A percentile compares a stretch with the other conserved stretches of the same genome.
Conservation (phyloP, 441 rosid genomes). For the Euphorbia neoarborescens region DNA sequence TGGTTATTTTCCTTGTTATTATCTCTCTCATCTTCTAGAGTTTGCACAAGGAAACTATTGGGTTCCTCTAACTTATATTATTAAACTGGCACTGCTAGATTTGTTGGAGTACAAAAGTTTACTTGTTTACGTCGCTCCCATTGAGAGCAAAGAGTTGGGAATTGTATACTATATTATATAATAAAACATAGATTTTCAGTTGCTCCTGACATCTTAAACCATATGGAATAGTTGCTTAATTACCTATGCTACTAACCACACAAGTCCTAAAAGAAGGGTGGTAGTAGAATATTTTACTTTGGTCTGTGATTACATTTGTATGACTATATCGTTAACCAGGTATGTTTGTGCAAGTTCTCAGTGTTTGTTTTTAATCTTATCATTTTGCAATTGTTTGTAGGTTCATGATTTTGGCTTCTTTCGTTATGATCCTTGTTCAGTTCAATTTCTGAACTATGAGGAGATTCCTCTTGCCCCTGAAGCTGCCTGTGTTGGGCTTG, state of each 20-base stretch:
- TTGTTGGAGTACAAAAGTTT: neutral
- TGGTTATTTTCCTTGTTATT: neutral
- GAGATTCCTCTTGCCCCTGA: conserved; percentile 98
- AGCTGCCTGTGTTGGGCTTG: conserved; percentile 92
- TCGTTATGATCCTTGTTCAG: conserved; percentile 70
- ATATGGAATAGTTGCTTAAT: neutral
- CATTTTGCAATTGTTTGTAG: conserved; percentile 30
- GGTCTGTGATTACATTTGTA: neutral
- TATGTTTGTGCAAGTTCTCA: neutral
- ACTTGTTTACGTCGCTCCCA: neutral
- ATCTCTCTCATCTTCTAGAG: neutral
- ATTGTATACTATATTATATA: neutral
- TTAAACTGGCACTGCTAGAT: neutral
- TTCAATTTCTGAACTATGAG: conserved; percentile 74
- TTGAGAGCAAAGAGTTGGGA: neutral
- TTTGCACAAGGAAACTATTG: neutral
- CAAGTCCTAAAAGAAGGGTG: neutral
- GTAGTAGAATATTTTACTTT: neutral
- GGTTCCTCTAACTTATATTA: neutral
- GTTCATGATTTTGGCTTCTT: conserved; percentile 99
- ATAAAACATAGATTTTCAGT: neutral
- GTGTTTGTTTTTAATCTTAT: neutral
- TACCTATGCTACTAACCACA: neutral
- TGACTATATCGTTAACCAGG: neutral
- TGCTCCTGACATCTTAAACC: neutral